Conservation (phyloP, 2,329 filamentous ascomycete genomes). For the Lasiodiplodia hormozganensis region DNA sequence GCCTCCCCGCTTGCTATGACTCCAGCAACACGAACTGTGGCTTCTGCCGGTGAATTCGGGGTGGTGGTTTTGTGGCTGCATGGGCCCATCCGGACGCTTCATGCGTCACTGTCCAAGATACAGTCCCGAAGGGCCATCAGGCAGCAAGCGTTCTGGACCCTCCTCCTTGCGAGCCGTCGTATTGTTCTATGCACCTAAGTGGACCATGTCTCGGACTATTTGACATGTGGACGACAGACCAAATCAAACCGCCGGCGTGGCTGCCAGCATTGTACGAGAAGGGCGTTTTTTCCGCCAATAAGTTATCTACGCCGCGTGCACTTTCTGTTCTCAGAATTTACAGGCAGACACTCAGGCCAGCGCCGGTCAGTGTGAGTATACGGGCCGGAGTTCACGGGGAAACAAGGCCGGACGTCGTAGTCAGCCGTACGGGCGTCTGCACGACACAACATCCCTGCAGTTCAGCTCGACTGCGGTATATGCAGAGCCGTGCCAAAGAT, state of each 20-base stretch:
- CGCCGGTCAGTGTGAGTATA: neutral
- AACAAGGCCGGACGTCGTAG: neutral
- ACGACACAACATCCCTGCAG: neutral
- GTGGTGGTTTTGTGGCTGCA: neutral
- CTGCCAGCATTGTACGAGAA: conserved; percentile 3
- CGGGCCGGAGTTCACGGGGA: neutral
- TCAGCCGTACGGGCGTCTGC: neutral
- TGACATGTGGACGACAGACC: neutral
- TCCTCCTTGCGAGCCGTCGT: neutral
- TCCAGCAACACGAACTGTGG: neutral
- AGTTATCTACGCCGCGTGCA: too few species aligned
- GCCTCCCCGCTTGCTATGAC: too few species aligned
- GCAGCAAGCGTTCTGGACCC: neutral
- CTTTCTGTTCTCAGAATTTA: neutral
- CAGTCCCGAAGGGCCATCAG: neutral
- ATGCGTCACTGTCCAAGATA: neutral
- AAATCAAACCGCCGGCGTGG: neutral
- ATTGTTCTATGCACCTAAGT: neutral
- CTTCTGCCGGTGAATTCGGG: neutral
- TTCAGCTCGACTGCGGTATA: neutral
- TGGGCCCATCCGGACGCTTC: neutral
- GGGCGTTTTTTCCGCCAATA: neutral
- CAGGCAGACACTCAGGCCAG: neutral
- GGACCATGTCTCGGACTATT: neutral
- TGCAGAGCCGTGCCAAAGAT: neutral